Evolutionary conservation across 768 basidiomycete genomes (phyloP).

Genomic region (Leccinum barrowsii): DNA sequence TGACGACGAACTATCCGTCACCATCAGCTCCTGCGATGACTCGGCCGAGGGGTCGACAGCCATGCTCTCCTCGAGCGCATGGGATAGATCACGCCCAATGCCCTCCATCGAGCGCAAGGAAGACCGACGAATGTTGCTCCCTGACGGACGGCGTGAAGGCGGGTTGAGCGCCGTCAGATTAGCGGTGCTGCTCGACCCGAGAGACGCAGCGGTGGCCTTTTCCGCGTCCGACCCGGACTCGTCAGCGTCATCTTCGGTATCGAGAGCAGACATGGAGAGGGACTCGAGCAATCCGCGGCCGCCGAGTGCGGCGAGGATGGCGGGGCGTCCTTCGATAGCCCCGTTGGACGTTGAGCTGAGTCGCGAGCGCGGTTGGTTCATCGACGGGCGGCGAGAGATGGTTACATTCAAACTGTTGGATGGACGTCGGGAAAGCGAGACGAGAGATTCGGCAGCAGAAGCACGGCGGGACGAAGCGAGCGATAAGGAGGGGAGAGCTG

Average conservation of each 20-base stretch:
- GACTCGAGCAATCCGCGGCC: slow-evolving; percentile 37
- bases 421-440: slow-evolving; percentile 16
- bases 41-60: neutral
- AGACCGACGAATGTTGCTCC: slow-evolving; percentile 11
- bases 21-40: neutral
- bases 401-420: slow-evolving; percentile 28
- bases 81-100: slow-evolving; percentile 29
- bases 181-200: neutral
- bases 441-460: slow-evolving; percentile 20
- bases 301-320: slow-evolving; percentile 20
- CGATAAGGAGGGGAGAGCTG: slow-evolving; percentile 41
- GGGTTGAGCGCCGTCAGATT: neutral
- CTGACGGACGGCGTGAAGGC: slow-evolving; percentile 9
- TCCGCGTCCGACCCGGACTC: slow-evolving; percentile 19
- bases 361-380: slow-evolving; percentile 23
- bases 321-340: slow-evolving; percentile 18
- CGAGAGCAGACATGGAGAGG: slow-evolving; percentile 53
- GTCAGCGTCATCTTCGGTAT: slow-evolving; percentile 41
- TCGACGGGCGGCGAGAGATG: slow-evolving; percentile 29
- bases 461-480: slow-evolving; percentile 47
- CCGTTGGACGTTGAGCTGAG: slow-evolving; percentile 18
- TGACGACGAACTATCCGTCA: neutral
- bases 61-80: slow-evolving; percentile 28
- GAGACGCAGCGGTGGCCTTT: neutral
- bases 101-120: slow-evolving; percentile 30